phyloP scores from a whole-genome alignment of 1,284 basidiomycete species.

The Tilletia caries region DNA sequence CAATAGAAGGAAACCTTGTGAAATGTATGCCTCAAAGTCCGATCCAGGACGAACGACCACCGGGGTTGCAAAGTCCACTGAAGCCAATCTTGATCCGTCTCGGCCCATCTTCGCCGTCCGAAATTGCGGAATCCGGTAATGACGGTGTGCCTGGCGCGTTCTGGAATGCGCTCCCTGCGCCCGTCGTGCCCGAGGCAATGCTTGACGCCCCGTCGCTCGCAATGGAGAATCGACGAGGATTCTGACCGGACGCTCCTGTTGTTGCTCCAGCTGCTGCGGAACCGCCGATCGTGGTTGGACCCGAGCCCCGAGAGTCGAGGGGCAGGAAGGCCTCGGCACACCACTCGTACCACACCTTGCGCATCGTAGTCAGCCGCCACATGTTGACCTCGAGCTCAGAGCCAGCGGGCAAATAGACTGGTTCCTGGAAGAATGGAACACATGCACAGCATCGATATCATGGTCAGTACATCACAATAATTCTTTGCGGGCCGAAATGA shows the following conservation, averaged over 20 bases:
- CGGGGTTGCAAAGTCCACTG: conserved; percentile 82
- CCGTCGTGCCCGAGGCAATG: conserved; percentile 9
- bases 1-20: too few relatives aligned
- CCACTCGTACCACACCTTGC: conserved; percentile 99
- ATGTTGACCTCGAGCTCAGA: conserved; percentile 88
- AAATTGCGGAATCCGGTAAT: conserved; percentile 24
- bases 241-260: not conserved
- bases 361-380: conserved; percentile 77
- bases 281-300: conserved; percentile 12
- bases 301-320: conserved; percentile 22
- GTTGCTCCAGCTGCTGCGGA: not conserved
- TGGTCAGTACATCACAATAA: too few relatives aligned
- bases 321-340: conserved; percentile 84
- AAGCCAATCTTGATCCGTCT: conserved; percentile 80
- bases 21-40: too few relatives aligned
- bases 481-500: too few relatives aligned
- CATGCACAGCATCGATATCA: not conserved
- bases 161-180: conserved; percentile 25
- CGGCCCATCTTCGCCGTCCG: conserved; percentile 18
- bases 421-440: conserved; percentile 62
- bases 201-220: not conserved
- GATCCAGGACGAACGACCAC: conserved; percentile 86
- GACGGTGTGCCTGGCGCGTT: conserved; percentile 47
- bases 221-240: not conserved
- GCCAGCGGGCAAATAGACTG: conserved; percentile 85